These are phyloP conservation scores for Crithidia bombi DNA, from an alignment of 208 protist species.

Conservation along the genomic window DNA sequence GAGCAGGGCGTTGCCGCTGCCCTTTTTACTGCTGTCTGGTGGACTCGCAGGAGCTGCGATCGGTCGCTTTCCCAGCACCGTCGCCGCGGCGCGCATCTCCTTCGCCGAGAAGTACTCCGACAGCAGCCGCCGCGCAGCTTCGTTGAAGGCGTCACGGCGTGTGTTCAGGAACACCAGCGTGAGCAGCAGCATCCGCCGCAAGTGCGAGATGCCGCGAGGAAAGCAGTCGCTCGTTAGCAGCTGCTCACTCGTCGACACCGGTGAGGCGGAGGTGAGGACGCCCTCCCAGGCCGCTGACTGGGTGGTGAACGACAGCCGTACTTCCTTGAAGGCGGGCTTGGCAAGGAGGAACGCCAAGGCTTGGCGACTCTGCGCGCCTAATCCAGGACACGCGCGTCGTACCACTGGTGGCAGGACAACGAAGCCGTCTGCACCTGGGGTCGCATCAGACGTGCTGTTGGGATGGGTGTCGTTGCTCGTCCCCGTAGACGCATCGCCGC, in stretches of 20 bases:
- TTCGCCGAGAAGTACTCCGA: slow-evolving; percentile 73
- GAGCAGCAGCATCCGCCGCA: slow-evolving; percentile 64
- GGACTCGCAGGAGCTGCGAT: not conserved
- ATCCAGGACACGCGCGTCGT: slow-evolving; percentile 29
- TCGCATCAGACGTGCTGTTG: not conserved
- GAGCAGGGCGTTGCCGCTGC: not conserved
- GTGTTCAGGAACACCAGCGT: slow-evolving; percentile 74
- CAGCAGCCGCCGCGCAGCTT: slow-evolving; percentile 61
- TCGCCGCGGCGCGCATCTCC: slow-evolving; percentile 14
- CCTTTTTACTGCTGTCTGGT: not conserved
- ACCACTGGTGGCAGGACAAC: slow-evolving; percentile 36
- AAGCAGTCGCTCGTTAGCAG: slow-evolving; percentile 48
- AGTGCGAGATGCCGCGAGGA: slow-evolving; percentile 31
- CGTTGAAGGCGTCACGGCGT: slow-evolving; percentile 77
- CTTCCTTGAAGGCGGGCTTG: slow-evolving; percentile 62
- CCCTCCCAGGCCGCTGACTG: slow-evolving; percentile 50
- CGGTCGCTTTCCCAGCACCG: not conserved
- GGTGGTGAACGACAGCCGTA: slow-evolving; percentile 63
- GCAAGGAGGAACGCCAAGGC: slow-evolving; percentile 54
- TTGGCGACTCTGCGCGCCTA: slow-evolving; percentile 34
- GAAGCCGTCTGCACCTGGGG: not conserved
- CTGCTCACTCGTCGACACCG: slow-evolving; percentile 43
- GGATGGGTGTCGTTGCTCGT: not conserved
- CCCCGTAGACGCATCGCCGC: not conserved
- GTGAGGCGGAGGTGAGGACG: slow-evolving; percentile 54